Conservation (phyloP, 768 basidiomycete genomes). For the Sarcodon aspratus region DNA sequence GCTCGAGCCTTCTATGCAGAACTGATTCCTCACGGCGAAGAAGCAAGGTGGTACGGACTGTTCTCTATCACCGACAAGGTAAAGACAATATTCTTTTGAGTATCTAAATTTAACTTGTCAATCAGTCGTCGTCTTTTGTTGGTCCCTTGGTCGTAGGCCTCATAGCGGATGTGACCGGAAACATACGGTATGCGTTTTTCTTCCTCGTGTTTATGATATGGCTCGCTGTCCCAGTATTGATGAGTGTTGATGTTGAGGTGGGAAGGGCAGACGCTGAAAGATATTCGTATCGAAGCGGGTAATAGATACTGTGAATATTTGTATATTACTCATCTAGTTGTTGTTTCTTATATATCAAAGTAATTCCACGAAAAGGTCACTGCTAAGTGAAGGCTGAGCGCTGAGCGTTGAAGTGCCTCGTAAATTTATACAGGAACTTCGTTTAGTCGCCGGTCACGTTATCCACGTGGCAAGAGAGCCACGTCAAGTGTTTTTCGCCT, state of each 20-base stretch:
- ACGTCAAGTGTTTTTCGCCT: too few species aligned
- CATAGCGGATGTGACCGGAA: slow-evolving; percentile 81
- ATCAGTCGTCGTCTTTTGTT: slow-evolving; percentile 81
- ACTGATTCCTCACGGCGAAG: slow-evolving; percentile 78
- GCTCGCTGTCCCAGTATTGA: slow-evolving; percentile 67
- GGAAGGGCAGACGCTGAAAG: slow-evolving; percentile 43
- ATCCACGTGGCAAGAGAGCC: too few species aligned
- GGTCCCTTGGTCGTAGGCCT: slow-evolving; percentile 85
- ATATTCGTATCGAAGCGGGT: slow-evolving; percentile 14
- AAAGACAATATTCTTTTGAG: not conserved
- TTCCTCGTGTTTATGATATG: slow-evolving; percentile 80
- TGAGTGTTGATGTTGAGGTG: slow-evolving; percentile 53
- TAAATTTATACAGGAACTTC: too few species aligned
- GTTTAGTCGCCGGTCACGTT: too few species aligned
- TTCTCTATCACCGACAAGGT: slow-evolving; percentile 91
- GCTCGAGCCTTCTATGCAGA: slow-evolving; percentile 82
- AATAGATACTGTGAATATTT: not conserved
- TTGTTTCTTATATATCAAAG: too few species aligned
- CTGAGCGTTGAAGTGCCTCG: too few species aligned
- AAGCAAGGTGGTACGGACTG: slow-evolving; percentile 78
- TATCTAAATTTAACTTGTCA: slow-evolving; percentile 3
- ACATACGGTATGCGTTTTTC: slow-evolving; percentile 86
- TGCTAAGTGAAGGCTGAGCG: too few species aligned
- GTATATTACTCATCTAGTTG: not conserved
- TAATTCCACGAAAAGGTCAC: too few species aligned